phyloP scores from a whole-genome alignment of 2,329 filamentous ascomycete genomes.

The Clonostachys rosea region DNA sequence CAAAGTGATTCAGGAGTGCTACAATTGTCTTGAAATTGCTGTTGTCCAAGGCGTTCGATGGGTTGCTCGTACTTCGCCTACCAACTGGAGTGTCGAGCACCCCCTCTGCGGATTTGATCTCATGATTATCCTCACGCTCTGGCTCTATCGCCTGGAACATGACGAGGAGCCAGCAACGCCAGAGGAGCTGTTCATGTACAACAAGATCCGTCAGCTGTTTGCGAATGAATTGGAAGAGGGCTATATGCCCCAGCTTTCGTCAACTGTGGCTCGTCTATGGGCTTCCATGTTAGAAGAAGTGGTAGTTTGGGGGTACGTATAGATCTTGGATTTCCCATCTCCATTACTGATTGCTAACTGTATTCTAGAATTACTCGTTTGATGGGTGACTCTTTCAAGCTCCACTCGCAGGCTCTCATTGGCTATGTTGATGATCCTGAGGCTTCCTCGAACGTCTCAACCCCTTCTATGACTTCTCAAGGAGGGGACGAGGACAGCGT shows the following conservation, averaged over 20 bases:
- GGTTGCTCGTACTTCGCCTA: slow-evolving; percentile 96
- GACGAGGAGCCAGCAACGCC: slow-evolving; percentile 87
- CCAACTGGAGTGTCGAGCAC: slow-evolving; percentile 99
- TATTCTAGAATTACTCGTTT: slow-evolving; percentile 74
- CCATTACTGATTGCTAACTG: slow-evolving; percentile 9
- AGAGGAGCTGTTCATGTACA: slow-evolving; percentile 85
- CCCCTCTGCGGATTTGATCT: slow-evolving; percentile 93
- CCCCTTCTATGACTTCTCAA: slow-evolving; percentile 68
- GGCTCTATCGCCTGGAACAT: slow-evolving; percentile 99
- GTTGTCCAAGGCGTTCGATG: slow-evolving; percentile 92
- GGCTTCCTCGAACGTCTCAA: slow-evolving; percentile 64
- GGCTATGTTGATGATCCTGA: slow-evolving; percentile 87
- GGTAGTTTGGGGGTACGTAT: slow-evolving; percentile 95
- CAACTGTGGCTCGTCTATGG: slow-evolving; percentile 93
- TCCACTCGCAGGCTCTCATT: slow-evolving; percentile 89
- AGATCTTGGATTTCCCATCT: not conserved
- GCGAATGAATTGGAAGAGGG: slow-evolving; percentile 84
- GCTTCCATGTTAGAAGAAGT: slow-evolving; percentile 98
- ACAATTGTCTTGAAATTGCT: slow-evolving; percentile 94
- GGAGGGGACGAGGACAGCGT: slow-evolving; percentile 68
- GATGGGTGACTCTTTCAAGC: slow-evolving; percentile 97
- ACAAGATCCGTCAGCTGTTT: slow-evolving; percentile 85
- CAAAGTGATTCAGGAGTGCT: slow-evolving; percentile 97
- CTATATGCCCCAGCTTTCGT: slow-evolving; percentile 81
- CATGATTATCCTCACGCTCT: slow-evolving; percentile 95